A percentile compares a stretch with the other conserved stretches of the same genome.
phyloP scores from a whole-genome alignment of 192 early-diverging fungal genomes.

The Podila minutissima region DNA sequence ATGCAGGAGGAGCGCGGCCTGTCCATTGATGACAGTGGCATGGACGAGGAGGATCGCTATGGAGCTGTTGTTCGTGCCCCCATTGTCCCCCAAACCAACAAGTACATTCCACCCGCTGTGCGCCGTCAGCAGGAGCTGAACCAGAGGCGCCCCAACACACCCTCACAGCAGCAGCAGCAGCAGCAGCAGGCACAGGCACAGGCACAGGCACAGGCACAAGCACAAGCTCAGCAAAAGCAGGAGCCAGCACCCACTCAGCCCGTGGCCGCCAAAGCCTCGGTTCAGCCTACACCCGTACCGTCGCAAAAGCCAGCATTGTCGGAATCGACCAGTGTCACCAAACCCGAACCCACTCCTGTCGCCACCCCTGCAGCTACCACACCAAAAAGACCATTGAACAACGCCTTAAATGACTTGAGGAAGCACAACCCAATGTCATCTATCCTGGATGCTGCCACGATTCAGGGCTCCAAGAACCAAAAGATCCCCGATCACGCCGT shows the following conservation, averaged over 20 bases:
- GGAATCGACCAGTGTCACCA: not conserved
- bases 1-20: conserved; percentile 90
- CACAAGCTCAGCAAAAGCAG: not conserved
- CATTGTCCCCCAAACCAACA: conserved; percentile 65
- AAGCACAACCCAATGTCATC: conserved; percentile 59
- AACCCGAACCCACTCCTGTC: not conserved
- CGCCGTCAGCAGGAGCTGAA: conserved; percentile 64
- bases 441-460: conserved; percentile 37
- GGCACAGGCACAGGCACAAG: too few species aligned
- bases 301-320: not conserved
- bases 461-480: conserved; percentile 48
- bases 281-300: not conserved
- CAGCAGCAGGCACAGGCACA: conserved; percentile 1
- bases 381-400: conserved; percentile 9
- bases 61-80: conserved; percentile 79
- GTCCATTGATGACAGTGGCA: conserved; percentile 64
- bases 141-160: conserved; percentile 30
- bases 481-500: conserved; percentile 60
- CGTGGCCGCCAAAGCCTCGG: not conserved
- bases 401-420: conserved; percentile 56
- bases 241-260: not conserved
- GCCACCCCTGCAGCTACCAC: conserved; percentile 2
- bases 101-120: conserved; percentile 89
- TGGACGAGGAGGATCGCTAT: conserved; percentile 95
- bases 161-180: conserved; percentile 10